A percentile compares a stretch with the other conserved stretches of the same genome.
These are phyloP conservation scores for Tremellales sp. DNA, from an alignment of 1,284 basidiomycete species.

Conservation along the genomic window DNA sequence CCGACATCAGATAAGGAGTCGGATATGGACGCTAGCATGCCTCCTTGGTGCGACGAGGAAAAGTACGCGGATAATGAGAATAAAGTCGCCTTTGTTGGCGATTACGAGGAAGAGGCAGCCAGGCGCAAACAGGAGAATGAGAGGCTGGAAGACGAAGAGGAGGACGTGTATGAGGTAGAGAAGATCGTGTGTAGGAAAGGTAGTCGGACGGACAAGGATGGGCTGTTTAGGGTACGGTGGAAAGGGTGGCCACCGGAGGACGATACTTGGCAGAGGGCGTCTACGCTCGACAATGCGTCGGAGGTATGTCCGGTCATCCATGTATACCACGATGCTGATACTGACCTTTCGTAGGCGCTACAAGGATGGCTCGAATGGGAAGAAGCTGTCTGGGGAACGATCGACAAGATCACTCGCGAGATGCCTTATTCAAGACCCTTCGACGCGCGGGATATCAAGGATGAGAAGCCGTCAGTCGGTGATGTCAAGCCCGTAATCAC, in stretches of 20 bases:
- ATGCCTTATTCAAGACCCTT: neutral
- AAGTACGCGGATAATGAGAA: constrained; percentile 2
- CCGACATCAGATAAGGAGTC: constrained; percentile 9
- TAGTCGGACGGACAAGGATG: constrained; percentile 6
- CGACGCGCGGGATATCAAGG: neutral
- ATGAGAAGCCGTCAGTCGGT: neutral
- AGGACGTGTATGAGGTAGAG: constrained; percentile 27
- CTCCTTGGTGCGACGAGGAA: constrained; percentile 29
- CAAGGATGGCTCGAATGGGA: constrained; percentile 28
- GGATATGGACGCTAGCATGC: constrained; percentile 5
- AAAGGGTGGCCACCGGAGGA: constrained; percentile 30
- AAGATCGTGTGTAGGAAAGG: constrained; percentile 21
- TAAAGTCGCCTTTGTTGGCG: constrained; percentile 11
- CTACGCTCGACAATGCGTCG: constrained; percentile 15
- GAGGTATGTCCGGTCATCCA: constrained; percentile 3
- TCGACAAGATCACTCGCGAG: constrained; percentile 7
- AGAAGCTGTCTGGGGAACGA: constrained; percentile 9
- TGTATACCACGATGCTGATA: neutral
- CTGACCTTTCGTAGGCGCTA: constrained; percentile 18
- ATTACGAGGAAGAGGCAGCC: constrained; percentile 13
- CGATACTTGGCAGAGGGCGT: constrained; percentile 31
- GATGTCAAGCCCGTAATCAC: too few relatives aligned
- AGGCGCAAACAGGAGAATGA: neutral
- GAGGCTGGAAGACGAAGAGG: neutral
- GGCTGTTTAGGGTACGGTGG: constrained; percentile 32